phyloP scores from a whole-genome alignment of 805 yeast species.

The Barnettozyma vustinii region DNA sequence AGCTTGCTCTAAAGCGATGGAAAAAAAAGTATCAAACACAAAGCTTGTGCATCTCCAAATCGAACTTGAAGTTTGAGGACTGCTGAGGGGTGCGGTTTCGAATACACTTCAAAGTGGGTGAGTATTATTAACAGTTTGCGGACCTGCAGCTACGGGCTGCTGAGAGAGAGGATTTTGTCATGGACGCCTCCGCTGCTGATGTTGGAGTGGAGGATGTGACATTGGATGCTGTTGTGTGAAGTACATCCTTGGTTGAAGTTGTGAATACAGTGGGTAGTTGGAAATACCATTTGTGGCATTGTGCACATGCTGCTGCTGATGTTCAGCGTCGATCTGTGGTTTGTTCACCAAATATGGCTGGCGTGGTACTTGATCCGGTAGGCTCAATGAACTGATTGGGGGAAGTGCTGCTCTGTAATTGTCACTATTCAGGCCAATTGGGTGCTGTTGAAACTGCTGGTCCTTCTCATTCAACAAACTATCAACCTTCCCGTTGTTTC shows the following conservation, averaged over 20 bases:
- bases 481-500: neutral
- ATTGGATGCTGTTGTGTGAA: neutral
- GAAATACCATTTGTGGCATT: neutral
- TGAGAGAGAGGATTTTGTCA: too few species aligned
- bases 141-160: neutral
- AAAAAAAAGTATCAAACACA: conserved; percentile 12
- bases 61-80: neutral
- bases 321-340: neutral
- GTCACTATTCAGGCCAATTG: neutral
- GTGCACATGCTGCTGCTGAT: neutral
- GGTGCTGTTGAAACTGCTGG: neutral
- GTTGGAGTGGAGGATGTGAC: neutral
- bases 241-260: neutral
- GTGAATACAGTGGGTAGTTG: neutral
- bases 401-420: conserved; percentile 2
- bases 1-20: conserved; percentile 1
- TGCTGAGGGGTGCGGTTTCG: neutral
- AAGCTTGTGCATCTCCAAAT: neutral
- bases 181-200: neutral
- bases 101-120: neutral
- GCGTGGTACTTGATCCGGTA: neutral
- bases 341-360: neutral
- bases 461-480: neutral
- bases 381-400: conserved; percentile 9
- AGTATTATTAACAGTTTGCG: neutral